Percentiles rank a stretch among this genome's conserved stretches.
phyloP scores from a whole-genome alignment of 1,139 yeast species.

The Candida sp. region DNA sequence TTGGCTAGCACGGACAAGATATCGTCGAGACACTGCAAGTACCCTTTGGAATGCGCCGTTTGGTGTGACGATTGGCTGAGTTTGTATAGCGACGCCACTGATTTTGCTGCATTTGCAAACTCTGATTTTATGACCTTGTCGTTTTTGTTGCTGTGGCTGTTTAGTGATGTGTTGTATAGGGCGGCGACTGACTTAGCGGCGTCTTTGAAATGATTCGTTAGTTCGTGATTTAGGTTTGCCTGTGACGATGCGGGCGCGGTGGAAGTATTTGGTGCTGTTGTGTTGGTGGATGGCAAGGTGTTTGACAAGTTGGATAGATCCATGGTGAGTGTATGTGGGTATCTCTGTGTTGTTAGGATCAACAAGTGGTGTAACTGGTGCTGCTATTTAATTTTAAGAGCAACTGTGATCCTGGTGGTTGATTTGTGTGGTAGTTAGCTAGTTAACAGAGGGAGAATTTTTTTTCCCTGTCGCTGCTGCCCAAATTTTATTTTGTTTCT shows the following conservation, averaged over 20 bases:
- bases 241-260: background rate
- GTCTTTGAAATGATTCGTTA: conserved; percentile 44
- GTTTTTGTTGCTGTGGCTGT: conserved; percentile 22
- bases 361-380: too few relatives aligned
- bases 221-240: conserved; percentile 43
- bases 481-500: background rate
- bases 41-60: conserved; percentile 54
- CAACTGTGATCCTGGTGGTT: too few relatives aligned
- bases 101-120: conserved; percentile 66
- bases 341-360: too few relatives aligned
- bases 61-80: conserved; percentile 50
- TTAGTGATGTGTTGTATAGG: conserved; percentile 35
- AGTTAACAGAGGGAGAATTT: conserved; percentile 1
- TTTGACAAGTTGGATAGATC: conserved; percentile 14
- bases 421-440: too few relatives aligned
- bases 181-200: conserved; percentile 52
- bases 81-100: conserved; percentile 65
- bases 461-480: background rate
- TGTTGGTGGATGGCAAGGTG: conserved; percentile 10
- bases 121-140: conserved; percentile 39
- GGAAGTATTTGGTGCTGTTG: conserved; percentile 1
- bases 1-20: conserved; percentile 48
- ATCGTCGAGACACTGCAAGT: conserved; percentile 60
- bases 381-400: too few relatives aligned
- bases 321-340: too few relatives aligned